phyloP scores from a whole-genome alignment of 2,329 filamentous ascomycete species.

The Ophiocordyceps camponoti-saundersi region DNA sequence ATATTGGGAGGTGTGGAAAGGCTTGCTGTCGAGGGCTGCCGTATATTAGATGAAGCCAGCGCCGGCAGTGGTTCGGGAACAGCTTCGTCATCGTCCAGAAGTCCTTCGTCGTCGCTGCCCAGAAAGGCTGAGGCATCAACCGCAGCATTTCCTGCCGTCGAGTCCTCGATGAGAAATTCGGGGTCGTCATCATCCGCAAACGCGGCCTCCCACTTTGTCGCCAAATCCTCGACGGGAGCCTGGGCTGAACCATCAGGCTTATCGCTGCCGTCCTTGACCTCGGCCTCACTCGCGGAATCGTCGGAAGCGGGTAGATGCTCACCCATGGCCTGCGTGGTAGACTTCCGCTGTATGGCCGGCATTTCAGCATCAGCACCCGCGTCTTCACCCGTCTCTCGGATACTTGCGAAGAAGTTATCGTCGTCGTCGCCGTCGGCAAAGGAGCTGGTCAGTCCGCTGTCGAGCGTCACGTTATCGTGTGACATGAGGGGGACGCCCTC shows the following conservation, averaged over 20 bases:
- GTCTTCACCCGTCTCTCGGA: slow-evolving; percentile 16
- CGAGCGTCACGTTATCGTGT: slow-evolving; percentile 5
- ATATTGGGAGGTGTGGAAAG: slow-evolving; percentile 11
- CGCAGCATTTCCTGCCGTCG: slow-evolving; percentile 21
- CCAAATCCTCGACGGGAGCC: slow-evolving; percentile 43
- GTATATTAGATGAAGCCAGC: slow-evolving; percentile 2
- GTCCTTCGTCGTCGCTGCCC: slow-evolving; percentile 71
- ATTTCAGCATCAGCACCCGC: slow-evolving; percentile 2
- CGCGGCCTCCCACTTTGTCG: slow-evolving; percentile 70
- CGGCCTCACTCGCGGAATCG: slow-evolving; percentile 13
- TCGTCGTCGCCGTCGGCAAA: slow-evolving; percentile 31
- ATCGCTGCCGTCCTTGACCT: slow-evolving; percentile 9
- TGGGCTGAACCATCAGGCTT: slow-evolving; percentile 1
- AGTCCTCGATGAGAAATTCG: slow-evolving; percentile 44
- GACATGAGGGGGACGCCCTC: slow-evolving; percentile 51
- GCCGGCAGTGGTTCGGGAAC: slow-evolving; percentile 7
- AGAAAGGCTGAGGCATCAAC: slow-evolving; percentile 51
- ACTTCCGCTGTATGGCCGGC: slow-evolving; percentile 43
- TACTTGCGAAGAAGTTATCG: slow-evolving; percentile 46
- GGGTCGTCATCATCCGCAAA: slow-evolving; percentile 62
- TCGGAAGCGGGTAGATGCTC: slow-evolving; percentile 19
- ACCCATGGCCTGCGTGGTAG: slow-evolving; percentile 48
- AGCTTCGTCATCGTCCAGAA: slow-evolving; percentile 37
- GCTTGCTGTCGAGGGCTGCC: slow-evolving; percentile 4
- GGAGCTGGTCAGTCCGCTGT: slow-evolving; percentile 9